Percentiles rank a stretch among this genome's conserved stretches.
These are phyloP conservation scores for Fraxinus velutina DNA, from an alignment of 305 asterid genomes.

Conservation along the genomic window DNA sequence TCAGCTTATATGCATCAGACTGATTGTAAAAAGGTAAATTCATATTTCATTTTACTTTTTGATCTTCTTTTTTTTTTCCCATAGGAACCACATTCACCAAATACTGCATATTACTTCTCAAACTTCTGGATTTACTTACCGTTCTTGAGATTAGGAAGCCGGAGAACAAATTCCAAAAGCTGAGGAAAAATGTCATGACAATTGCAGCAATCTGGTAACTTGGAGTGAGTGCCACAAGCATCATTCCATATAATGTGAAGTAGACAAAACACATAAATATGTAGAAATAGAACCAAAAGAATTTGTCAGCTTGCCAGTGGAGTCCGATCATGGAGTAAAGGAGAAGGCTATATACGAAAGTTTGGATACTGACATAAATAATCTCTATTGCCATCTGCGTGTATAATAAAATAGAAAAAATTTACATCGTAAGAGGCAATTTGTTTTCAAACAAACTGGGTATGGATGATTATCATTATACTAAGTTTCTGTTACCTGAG, in stretches of 20 bases:
- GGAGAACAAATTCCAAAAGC: constrained; percentile 91
- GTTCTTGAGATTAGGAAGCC: constrained; percentile 81
- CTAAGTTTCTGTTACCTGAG: constrained; percentile 53
- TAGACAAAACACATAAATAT: constrained; percentile 79
- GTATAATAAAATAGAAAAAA: background rate
- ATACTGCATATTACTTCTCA: background rate
- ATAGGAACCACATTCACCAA: background rate
- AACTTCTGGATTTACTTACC: constrained; percentile 39
- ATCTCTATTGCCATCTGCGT: constrained; percentile 75
- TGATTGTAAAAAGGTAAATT: background rate
- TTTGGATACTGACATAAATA: constrained; percentile 60
- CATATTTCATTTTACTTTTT: background rate
- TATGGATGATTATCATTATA: background rate
- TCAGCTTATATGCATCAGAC: background rate
- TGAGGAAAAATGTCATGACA: constrained; percentile 89
- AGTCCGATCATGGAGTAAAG: constrained; percentile 91
- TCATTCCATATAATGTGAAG: constrained; percentile 89
- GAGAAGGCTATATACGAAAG: constrained; percentile 63
- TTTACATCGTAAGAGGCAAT: background rate
- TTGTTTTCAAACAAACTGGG: background rate
- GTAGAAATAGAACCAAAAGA: constrained; percentile 81
- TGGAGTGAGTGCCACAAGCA: constrained; percentile 95
- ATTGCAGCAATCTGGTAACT: constrained; percentile 83
- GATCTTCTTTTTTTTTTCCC: background rate
- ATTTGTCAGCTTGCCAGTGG: constrained; percentile 58